A percentile compares a stretch with the other conserved stretches of the same genome.
These are phyloP conservation scores for Climacium dendroides DNA, from an alignment of 225 moss, liverwort and hornwort species.

Conservation along the genomic window DNA sequence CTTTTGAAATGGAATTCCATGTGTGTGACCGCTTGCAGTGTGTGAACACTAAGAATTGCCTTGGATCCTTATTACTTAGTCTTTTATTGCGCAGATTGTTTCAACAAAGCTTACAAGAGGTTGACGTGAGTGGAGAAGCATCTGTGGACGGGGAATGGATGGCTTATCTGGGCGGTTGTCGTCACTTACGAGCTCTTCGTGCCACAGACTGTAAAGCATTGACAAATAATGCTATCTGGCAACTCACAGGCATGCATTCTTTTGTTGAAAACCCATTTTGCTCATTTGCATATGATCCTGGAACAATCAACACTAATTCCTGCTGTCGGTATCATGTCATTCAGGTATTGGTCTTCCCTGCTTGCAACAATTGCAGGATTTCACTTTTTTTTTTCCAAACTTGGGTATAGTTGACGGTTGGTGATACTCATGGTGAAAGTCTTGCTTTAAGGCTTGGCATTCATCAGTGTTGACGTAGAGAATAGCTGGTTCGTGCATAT, in stretches of 20 bases:
- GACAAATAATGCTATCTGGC: slow-evolving; percentile 40
- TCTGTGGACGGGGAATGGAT: slow-evolving; percentile 50
- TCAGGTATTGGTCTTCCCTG: not conserved
- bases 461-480: not conserved
- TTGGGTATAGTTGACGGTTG: not conserved
- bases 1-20: not conserved
- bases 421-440: not conserved
- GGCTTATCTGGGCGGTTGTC: slow-evolving; percentile 44
- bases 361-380: not conserved
- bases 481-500: not conserved
- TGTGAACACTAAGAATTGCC: not conserved
- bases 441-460: not conserved
- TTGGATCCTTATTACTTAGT: not conserved
- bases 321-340: not conserved
- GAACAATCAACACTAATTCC: not conserved
- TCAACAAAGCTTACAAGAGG: slow-evolving; percentile 24
- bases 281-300: not conserved
- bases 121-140: slow-evolving; percentile 34
- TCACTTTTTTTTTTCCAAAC: not conserved
- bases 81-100: slow-evolving; percentile 24
- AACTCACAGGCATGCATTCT: slow-evolving; percentile 27
- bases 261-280: not conserved
- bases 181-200: slow-evolving; percentile 25
- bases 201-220: slow-evolving; percentile 31
- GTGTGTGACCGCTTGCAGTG: not conserved